phyloP scores from a whole-genome alignment of 2,329 filamentous ascomycete genomes.

The Claviceps fusiformis region DNA sequence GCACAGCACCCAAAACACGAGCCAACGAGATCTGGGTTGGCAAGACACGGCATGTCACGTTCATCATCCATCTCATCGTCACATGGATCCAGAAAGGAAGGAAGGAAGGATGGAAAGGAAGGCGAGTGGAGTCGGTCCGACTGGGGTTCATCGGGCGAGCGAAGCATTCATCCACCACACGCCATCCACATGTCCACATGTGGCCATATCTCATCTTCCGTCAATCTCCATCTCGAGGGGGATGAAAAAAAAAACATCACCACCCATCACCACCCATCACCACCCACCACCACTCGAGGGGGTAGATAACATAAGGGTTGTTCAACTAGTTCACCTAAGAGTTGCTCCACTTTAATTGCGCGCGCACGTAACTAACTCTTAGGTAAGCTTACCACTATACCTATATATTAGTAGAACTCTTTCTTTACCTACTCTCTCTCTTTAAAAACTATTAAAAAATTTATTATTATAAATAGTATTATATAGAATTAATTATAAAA shows the following conservation, averaged over 20 bases:
- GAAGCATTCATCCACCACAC: neutral
- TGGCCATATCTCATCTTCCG: neutral
- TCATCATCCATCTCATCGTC: neutral
- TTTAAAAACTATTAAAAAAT: no score
- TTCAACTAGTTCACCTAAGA: no score
- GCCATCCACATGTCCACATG: neutral
- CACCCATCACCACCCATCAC: no score
- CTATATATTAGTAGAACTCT: no score
- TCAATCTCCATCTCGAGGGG: neutral
- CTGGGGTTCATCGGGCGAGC: neutral
- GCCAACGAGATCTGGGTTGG: neutral
- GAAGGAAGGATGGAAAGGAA: neutral
- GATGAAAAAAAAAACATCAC: no score
- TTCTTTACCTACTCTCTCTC: no score
- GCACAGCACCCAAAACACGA: neutral
- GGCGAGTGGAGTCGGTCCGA: constrained; percentile 1
- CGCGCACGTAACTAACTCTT: no score
- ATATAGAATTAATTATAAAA: no score
- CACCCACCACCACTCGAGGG: neutral
- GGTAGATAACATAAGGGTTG: no score
- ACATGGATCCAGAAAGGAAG: neutral
- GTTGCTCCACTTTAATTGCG: no score
- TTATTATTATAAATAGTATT: no score
- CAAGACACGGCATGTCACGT: neutral
- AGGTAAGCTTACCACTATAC: no score